Evolutionary conservation across 2,329 filamentous ascomycete genomes (phyloP), one percentile per base, ranked within the genome.

Genomic region (Aspergillus cejpii): DNA sequence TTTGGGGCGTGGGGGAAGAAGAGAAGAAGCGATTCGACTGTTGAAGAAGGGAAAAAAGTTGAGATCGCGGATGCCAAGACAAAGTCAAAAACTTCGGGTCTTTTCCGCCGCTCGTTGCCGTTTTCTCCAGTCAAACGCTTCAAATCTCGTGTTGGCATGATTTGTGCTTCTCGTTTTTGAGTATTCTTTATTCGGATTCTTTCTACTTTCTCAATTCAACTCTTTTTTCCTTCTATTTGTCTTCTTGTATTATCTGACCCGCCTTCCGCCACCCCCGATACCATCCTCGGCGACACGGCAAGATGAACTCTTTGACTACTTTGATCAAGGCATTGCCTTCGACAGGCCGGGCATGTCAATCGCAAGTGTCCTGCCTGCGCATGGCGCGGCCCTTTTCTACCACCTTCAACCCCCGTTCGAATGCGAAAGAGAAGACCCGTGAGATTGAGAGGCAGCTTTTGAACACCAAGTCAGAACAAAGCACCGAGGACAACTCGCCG

Each of bases 1-100:
- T 39, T 33, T 43, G 58, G 52, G 49, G 48, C 14, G 49, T 45
- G 51, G 53, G 50, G 51, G 50, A 41, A 44, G 43, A 45, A 48
- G 45, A 51, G 56, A 52, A 45, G 51, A 54, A 49, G 52, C 51
- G 54, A 58, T 56, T 58, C 54, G 50, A 49, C 52, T 53, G 56
- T 48, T 53, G 56, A 51, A 53, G 52, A 55, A 60, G 54, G 53
- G 56, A 59, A 61, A 66, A 64, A 65, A 62, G 56, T 63, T 50
- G 49, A 56, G 55, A 55, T 58, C 39, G 55, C 43, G 43, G 43
- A 39, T 44, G 63, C 63, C 63, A 66, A 66, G 63, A 61, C 55
- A 4, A 24, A 24, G n/a, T 60, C 58, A 53, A 64, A 65, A 65
- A 62, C 55, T 57, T 58, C 57, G 57, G 48, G 58, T 55, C 59